phyloP scores from a whole-genome alignment of 129 eudicot genomes.

The Flaveria bidentis region DNA sequence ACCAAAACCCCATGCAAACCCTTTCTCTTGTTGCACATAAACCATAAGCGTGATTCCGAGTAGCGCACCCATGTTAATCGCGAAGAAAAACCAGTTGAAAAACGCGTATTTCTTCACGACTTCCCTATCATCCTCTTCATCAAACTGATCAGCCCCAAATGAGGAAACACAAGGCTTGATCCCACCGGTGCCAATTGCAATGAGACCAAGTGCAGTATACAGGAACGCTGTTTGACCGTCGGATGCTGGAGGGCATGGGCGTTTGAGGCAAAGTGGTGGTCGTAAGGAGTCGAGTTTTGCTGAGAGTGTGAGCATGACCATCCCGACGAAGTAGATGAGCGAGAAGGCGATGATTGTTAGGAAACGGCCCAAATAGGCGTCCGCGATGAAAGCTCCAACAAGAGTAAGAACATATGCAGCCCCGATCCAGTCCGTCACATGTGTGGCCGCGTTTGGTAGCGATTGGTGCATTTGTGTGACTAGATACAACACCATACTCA shows the following conservation, averaged over 20 bases:
- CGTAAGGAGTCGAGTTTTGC: constrained; percentile 61
- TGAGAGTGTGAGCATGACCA: constrained; percentile 70
- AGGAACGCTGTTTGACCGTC: constrained; percentile 59
- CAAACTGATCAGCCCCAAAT: constrained; percentile 90
- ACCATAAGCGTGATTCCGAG: constrained; percentile 75
- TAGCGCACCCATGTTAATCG: constrained; percentile 80
- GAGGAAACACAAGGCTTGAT: constrained; percentile 93
- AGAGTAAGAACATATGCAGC: constrained; percentile 73
- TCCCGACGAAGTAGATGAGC: constrained; percentile 66
- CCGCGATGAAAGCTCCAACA: constrained; percentile 85
- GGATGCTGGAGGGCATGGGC: constrained; percentile 62
- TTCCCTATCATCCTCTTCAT: constrained; percentile 59
- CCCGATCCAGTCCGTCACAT: constrained; percentile 88
- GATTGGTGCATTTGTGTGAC: constrained; percentile 67
- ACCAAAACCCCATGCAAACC: constrained; percentile 77
- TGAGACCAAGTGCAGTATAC: constrained; percentile 65
- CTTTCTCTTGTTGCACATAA: constrained; percentile 60
- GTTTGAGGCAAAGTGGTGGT: constrained; percentile 61
- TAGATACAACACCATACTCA: constrained; percentile 67
- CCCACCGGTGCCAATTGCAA: constrained; percentile 94
- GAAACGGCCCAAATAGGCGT: constrained; percentile 86
- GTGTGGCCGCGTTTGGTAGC: constrained; percentile 74
- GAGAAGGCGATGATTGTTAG: constrained; percentile 75
- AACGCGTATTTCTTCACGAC: constrained; percentile 58
- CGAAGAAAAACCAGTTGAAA: constrained; percentile 91